Conservation (phyloP, 768 basidiomycete genomes). For the Suillus bovinus region DNA sequence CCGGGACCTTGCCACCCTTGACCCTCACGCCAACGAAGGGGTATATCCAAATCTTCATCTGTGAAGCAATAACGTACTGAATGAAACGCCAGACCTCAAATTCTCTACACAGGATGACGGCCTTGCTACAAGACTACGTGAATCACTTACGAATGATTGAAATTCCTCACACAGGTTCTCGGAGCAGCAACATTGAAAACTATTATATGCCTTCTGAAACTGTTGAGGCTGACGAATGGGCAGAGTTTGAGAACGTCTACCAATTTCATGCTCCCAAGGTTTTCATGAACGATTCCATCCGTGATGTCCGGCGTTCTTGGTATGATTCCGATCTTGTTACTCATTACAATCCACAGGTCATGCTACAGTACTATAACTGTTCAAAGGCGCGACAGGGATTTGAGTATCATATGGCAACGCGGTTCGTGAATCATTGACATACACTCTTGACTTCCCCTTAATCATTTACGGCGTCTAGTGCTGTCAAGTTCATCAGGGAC, state of each 20-base stretch:
- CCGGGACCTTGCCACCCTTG: constrained; percentile 17
- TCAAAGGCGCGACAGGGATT: constrained; percentile 72
- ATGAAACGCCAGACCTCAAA: constrained; percentile 22
- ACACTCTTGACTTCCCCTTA: constrained; percentile 11
- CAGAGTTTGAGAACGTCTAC: constrained; percentile 87
- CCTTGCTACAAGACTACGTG: constrained; percentile 62
- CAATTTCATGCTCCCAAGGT: constrained; percentile 87
- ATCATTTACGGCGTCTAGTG: constrained; percentile 40
- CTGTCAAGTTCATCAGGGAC: constrained; percentile 86
- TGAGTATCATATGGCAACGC: constrained; percentile 87
- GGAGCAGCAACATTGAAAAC: constrained; percentile 40
- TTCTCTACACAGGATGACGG: constrained; percentile 49
- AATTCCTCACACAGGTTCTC: constrained; percentile 30
- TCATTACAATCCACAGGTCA: constrained; percentile 49
- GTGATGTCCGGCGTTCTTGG: constrained; percentile 58
- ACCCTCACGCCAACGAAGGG: constrained; percentile 15
- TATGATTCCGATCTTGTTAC: constrained; percentile 13
- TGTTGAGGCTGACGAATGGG: constrained; percentile 70
- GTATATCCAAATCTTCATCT: constrained; percentile 13
- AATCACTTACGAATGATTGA: constrained; percentile 51
- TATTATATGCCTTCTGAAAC: constrained; percentile 71
- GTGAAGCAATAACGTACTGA: constrained; percentile 7
- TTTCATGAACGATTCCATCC: constrained; percentile 70
- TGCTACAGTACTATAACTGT: constrained; percentile 88
- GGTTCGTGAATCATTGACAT: constrained; percentile 44